Evolutionary conservation across 176 grass and related monocot species (phyloP).

Genomic region (Zea luxurians): DNA sequence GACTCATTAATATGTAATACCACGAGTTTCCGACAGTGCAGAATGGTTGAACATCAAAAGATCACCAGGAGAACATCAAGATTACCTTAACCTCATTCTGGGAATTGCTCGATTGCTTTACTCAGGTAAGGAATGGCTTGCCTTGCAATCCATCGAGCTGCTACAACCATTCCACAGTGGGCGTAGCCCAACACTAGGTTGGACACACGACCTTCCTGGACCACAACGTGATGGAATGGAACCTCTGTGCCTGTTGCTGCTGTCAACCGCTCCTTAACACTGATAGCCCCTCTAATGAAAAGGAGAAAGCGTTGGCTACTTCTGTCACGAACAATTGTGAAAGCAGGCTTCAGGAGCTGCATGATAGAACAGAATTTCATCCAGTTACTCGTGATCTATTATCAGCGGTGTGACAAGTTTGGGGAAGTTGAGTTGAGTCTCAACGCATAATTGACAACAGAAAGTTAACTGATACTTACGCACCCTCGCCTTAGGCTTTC

Average conservation of each 20-base stretch:
- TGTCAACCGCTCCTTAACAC: constrained; percentile 80
- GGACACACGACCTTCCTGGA: constrained; percentile 45
- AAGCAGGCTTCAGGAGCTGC: constrained; percentile 90
- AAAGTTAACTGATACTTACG: constrained; percentile 71
- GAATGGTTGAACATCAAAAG: neutral
- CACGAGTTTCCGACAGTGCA: neutral
- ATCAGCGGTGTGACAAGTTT: neutral
- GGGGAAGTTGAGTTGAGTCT: neutral
- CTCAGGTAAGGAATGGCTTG: constrained; percentile 55
- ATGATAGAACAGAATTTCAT: constrained; percentile 33
- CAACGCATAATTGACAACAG: constrained; percentile 27
- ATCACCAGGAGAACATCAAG: neutral
- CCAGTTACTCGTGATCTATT: constrained; percentile 18
- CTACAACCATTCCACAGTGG: constrained; percentile 71
- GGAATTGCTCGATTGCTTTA: constrained; percentile 47
- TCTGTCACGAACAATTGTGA: constrained; percentile 67
- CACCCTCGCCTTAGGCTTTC: constrained; percentile 92
- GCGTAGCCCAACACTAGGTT: constrained; percentile 61
- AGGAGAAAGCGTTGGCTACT: constrained; percentile 77
- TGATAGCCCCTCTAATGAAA: constrained; percentile 89
- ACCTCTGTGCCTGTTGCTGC: constrained; percentile 75
- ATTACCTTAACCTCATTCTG: constrained; percentile 58
- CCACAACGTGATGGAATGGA: constrained; percentile 64
- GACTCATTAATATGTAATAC: neutral
- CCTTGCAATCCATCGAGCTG: constrained; percentile 71